Percentiles rank a stretch among this genome's conserved stretches.
These are phyloP conservation scores for Metarhizium album DNA, from an alignment of 2,329 filamentous ascomycete species.

Conservation along the genomic window DNA sequence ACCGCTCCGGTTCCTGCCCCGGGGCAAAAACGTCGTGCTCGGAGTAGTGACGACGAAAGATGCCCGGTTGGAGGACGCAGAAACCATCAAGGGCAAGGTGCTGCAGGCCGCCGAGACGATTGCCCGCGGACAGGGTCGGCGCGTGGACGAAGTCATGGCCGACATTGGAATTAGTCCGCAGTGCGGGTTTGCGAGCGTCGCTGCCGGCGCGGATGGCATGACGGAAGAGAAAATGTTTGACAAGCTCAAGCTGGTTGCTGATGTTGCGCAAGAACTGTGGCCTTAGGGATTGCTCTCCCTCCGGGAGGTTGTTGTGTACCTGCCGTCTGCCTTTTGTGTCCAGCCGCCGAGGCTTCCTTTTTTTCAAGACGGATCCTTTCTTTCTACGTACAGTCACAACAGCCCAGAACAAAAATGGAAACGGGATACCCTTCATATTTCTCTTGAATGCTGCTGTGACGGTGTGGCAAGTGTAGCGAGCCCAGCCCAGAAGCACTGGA, in stretches of 20 bases:
- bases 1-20: constrained; percentile 47
- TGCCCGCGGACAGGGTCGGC: constrained; percentile 50
- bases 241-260: constrained; percentile 57
- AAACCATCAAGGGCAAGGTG: constrained; percentile 43
- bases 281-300: too few species aligned
- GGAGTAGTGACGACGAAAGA: constrained; percentile 53
- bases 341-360: too few species aligned
- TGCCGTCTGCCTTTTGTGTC: too few species aligned
- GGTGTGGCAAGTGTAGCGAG: too few species aligned
- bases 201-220: constrained; percentile 52
- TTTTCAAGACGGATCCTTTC: too few species aligned
- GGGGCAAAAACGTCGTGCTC: constrained; percentile 49
- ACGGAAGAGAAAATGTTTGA: constrained; percentile 58
- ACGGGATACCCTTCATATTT: too few species aligned
- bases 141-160: constrained; percentile 51
- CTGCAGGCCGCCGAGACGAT: constrained; percentile 53
- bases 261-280: constrained; percentile 59
- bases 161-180: constrained; percentile 59
- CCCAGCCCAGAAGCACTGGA: too few species aligned
- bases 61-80: constrained; percentile 43
- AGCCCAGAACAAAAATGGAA: too few species aligned
- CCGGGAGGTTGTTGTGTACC: too few species aligned
- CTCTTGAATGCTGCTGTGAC: too few species aligned
- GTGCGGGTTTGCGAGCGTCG: constrained; percentile 61
- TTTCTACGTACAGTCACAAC: too few species aligned